These are phyloP conservation scores for Taphrina populina DNA, from an alignment of 1,139 yeast species.

Conservation along the genomic window DNA sequence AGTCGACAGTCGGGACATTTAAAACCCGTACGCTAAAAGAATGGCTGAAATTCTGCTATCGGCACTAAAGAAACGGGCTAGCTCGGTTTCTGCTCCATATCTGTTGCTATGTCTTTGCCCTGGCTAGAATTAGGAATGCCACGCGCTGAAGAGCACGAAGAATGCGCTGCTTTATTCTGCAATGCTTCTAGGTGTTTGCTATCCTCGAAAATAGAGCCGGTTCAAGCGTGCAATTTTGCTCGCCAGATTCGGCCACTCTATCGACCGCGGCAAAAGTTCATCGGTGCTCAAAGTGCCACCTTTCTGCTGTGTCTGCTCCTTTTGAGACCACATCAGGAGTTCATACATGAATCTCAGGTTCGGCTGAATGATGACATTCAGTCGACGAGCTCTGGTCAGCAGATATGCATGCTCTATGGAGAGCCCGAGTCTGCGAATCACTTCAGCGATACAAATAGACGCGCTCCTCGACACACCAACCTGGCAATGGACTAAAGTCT, in stretches of 20 bases:
- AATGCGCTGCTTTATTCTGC: no score
- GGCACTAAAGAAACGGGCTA: no score
- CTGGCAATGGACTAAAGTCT: constrained; percentile 78
- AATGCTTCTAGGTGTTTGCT: no score
- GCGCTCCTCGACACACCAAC: constrained; percentile 93
- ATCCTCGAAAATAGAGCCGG: constrained; percentile 13
- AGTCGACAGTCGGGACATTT: no score
- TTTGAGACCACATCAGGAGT: constrained; percentile 73
- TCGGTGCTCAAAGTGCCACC: not conserved
- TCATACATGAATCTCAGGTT: constrained; percentile 83
- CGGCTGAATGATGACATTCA: constrained; percentile 89
- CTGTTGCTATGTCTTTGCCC: no score
- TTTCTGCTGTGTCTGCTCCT: constrained; percentile 33
- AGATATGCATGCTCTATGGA: constrained; percentile 72
- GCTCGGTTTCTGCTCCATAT: no score
- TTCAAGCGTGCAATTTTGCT: constrained; percentile 22
- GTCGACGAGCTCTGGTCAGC: constrained; percentile 75
- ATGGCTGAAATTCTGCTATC: no score
- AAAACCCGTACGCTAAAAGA: no score
- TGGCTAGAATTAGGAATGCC: no score
- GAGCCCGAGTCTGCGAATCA: constrained; percentile 68
- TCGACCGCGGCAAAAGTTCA: constrained; percentile 18
- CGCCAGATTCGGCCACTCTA: constrained; percentile 23
- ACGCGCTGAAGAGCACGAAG: no score
- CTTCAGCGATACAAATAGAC: constrained; percentile 83